Evolutionary conservation across 2,329 filamentous ascomycete species (phyloP).

Genomic region (Fusarium denticulatum): DNA sequence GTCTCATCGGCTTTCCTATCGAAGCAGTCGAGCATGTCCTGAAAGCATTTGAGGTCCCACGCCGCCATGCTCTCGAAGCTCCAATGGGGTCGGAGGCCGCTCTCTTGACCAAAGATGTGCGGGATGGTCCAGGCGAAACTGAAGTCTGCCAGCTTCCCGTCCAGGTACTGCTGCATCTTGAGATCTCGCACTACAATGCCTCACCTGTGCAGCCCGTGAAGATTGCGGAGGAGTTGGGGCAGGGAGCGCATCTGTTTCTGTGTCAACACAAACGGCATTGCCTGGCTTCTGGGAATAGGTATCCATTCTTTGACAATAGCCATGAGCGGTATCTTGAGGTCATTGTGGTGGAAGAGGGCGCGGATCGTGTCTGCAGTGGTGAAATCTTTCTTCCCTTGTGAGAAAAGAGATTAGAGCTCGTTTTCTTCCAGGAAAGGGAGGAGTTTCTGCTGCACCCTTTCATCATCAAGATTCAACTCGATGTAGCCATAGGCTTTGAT

Average conservation of each 20-base stretch:
- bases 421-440: neutral
- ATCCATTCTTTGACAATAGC: neutral
- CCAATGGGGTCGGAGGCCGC: conserved; percentile 3
- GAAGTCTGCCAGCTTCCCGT: conserved; percentile 8
- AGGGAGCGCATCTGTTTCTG: neutral
- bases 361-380: neutral
- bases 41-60: conserved; percentile 10
- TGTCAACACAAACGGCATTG: neutral
- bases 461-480: neutral
- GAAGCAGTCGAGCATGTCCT: neutral
- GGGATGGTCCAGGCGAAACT: conserved; percentile 28
- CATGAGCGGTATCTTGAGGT: neutral
- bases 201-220: conserved; percentile 6
- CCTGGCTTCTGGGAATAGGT: neutral
- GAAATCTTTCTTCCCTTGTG: neutral
- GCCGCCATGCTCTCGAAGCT: conserved; percentile 24
- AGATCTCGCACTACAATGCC: conserved; percentile 25
- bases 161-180: conserved; percentile 4
- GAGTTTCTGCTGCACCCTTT: neutral
- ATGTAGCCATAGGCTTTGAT: conserved; percentile 11
- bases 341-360: neutral
- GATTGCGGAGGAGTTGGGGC: neutral
- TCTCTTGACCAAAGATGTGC: neutral
- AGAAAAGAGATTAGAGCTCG: neutral
- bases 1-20: neutral